These are phyloP conservation scores for Vitis hybrid DNA, from an alignment of 177 flowering plant species.

Conservation along the genomic window DNA sequence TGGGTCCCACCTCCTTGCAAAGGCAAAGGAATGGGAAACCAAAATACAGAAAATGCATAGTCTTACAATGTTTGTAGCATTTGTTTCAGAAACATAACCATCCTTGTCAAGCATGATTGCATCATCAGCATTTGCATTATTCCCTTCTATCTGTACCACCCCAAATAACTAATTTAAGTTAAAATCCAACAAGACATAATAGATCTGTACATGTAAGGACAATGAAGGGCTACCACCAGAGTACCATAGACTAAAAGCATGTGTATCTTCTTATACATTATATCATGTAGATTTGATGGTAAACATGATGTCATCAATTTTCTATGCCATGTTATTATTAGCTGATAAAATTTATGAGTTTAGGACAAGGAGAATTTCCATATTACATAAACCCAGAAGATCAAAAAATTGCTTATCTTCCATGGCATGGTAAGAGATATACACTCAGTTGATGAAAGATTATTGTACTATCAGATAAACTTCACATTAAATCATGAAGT, in stretches of 20 bases:
- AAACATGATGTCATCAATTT: neutral
- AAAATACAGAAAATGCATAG: conserved; percentile 5
- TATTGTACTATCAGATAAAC: neutral
- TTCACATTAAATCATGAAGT: neutral
- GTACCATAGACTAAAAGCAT: neutral
- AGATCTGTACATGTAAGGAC: too few relatives aligned
- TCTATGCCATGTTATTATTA: neutral
- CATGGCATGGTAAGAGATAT: neutral
- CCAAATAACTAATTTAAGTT: neutral
- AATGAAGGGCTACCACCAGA: too few relatives aligned
- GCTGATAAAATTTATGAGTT: neutral
- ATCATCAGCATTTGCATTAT: conserved; percentile 84
- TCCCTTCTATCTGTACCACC: conserved; percentile 79
- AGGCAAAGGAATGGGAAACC: neutral
- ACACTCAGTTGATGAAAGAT: neutral
- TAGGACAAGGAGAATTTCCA: neutral
- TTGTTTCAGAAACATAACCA: conserved; percentile 97
- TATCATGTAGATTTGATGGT: neutral
- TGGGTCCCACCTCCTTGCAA: too few relatives aligned
- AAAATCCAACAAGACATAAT: neutral
- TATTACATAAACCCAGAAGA: neutral
- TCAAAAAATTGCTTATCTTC: neutral
- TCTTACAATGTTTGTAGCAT: conserved; percentile 95
- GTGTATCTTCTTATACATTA: neutral
- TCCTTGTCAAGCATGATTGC: conserved; percentile 98